These are phyloP conservation scores for Phytophthora citricola DNA, from an alignment of 352 stramenopile genomes.

Conservation along the genomic window DNA sequence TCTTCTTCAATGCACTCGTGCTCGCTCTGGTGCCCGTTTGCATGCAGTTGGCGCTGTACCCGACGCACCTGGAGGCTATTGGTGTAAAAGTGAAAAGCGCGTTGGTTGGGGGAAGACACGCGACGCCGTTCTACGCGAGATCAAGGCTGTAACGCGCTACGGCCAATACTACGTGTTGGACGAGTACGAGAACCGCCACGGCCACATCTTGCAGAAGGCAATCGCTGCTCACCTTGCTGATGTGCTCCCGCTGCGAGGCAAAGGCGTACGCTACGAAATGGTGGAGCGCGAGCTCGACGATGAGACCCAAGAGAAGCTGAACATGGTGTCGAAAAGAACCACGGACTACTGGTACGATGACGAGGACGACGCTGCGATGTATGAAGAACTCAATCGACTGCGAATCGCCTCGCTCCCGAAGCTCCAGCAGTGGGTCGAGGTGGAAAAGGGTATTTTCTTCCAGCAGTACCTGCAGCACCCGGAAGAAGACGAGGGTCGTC, in stretches of 20 bases:
- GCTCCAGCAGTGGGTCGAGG: constrained; percentile 52
- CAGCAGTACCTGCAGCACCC: constrained; percentile 22
- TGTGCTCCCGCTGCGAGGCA: constrained; percentile 35
- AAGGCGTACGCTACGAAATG: constrained; percentile 47
- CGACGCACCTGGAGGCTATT: constrained; percentile 26
- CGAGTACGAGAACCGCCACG: constrained; percentile 36
- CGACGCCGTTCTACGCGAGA: constrained; percentile 29
- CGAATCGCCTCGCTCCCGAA: constrained; percentile 45
- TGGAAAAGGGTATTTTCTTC: constrained; percentile 38
- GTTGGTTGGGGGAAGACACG: constrained; percentile 22
- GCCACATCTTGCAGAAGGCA: constrained; percentile 53
- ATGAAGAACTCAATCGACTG: constrained; percentile 44
- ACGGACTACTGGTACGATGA: constrained; percentile 18
- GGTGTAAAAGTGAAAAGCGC: constrained; percentile 7
- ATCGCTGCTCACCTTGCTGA: constrained; percentile 45
- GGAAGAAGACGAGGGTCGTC: constrained; percentile 4
- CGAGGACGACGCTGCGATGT: constrained; percentile 27
- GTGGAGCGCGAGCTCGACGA: constrained; percentile 40
- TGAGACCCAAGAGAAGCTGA: constrained; percentile 9
- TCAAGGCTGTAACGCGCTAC: constrained; percentile 38
- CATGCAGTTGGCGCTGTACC: constrained; percentile 41
- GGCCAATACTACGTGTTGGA: constrained; percentile 39
- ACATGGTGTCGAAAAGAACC: constrained; percentile 11
- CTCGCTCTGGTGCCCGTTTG: constrained; percentile 52
- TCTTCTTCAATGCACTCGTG: constrained; percentile 44